Base-by-base conservation (phyloP, 169 alveolate genomes). In the Plasmodium inui region DNA sequence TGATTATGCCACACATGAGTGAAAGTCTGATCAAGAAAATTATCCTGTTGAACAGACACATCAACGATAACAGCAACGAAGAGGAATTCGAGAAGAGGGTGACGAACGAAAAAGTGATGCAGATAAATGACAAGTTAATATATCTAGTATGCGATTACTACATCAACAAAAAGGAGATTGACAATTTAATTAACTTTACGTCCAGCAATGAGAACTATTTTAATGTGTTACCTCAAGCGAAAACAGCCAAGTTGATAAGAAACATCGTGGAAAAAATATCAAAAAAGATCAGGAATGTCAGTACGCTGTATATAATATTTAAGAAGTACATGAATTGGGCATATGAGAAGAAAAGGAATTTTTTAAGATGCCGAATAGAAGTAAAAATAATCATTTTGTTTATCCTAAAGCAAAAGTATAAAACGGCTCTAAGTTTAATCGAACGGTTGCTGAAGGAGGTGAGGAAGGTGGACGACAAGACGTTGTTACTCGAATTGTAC, bases 401-500 rank as follows among this genome's bases (percentile, higher is more conserved):
- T 84, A 93, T 96, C 82, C 95, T 97, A 78, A 92, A 96, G 50
- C 94, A 97, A 32, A 95, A 97, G 82, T 98, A 96, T 95, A 92
- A 96, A 26, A 97, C 98, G 53, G 99, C 99, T 0, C 92, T 98
- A 44, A 98, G 97, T 14, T 81, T 97, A n/a, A 93, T 98, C 19
- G 97, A 97, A 50, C 94, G 96, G 71, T 96, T 99, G 73, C 95
- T 98, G 61, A 95, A 95, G 78, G 99, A 98, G 84, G 98, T 98
- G 71, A 98, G 98, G 95, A 97, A 97, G 94, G 96, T 98, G 78
- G 99, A 99, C 92, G 99, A 99, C 93, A 99, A 99, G 86, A 96
- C 98, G 19, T 95, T 98, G 71, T 94, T 98, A 39, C 97, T 99
- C 50, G 99, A 99, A 92, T 95, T 97, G 44, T 97, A 98, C 89